Evolutionary conservation across 2,329 filamentous ascomycete species (phyloP), one percentile per base, ranked within the genome.

Genomic region (Phyllosticta citriasiana): DNA sequence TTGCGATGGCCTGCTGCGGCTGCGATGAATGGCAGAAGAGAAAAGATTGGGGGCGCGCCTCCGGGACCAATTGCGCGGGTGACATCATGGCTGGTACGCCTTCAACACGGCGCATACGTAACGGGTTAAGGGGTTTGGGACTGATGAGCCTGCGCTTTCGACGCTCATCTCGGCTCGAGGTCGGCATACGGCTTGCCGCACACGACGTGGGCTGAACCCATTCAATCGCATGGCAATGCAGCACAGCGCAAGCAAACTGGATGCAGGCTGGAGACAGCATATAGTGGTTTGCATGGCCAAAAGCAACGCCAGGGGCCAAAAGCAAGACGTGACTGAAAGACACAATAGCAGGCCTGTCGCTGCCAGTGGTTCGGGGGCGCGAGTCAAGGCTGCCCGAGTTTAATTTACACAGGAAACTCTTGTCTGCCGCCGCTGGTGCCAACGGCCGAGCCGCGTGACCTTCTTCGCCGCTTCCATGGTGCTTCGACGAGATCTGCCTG

Each of bases 401-500:
- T 58, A 57, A 59, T 51, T 47, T 50, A 40, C 33, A 40, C 33
- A 9, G 9, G 33, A 40, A 40, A 40, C 33, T 40, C 33, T 40
- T 40, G 33, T 16, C 33, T 40, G 33, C 33, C 33, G 33, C 10
- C 33, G 33, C 10, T 12, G 10, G 33, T 10, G 33, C 33, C 61
- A 63, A 53, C 54, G 52, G 60, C 62, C 63, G 63, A 64, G 59
- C 64, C 63, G 54, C 59, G 57, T 58, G 62, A 57, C 62, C 64
- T 67, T 67, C 66, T 57, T 30, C 47, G 60, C 60, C 30, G 50
- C 55, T 57, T 57, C 55, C 40, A 57, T 61, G 62, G 63, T 64
- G 67, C 68, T 71, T 71, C 70, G 64, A 67, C 65, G 66, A 70
- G 69, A 73, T 72, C 70, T 65, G 71, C 71, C 71, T 66, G 71